phyloP scores from a whole-genome alignment of 177 flowering plant genomes.

The Vitis hybrid region DNA sequence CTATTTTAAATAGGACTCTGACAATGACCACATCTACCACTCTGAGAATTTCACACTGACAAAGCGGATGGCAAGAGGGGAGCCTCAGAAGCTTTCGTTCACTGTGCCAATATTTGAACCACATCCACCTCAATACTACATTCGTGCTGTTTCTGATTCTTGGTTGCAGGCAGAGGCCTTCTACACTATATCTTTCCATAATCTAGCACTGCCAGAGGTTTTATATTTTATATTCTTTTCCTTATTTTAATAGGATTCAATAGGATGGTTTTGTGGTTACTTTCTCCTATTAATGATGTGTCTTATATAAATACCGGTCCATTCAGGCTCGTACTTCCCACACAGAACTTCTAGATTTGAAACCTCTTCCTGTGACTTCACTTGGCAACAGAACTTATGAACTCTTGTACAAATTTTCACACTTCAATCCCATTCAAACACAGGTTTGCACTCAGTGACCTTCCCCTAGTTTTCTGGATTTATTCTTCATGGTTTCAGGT shows the following conservation, averaged over 20 bases:
- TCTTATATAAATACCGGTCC: conserved; percentile 20
- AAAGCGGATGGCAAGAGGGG: conserved; percentile 79
- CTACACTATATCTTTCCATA: conserved; percentile 76
- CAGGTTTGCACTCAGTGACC: conserved; percentile 54
- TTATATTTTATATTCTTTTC: neutral
- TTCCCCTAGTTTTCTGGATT: conserved; percentile 1
- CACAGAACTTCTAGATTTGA: conserved; percentile 93
- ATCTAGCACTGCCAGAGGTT: conserved; percentile 92
- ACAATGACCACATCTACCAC: conserved; percentile 94
- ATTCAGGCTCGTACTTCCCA: conserved; percentile 75
- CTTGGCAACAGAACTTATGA: conserved; percentile 72
- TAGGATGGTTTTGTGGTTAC: neutral
- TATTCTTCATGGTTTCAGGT: neutral
- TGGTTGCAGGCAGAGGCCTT: conserved; percentile 90
- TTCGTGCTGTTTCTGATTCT: conserved; percentile 95
- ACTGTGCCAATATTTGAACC: conserved; percentile 98
- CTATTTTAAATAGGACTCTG: conserved; percentile 68
- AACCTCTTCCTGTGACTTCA: conserved; percentile 87
- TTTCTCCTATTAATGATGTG: neutral
- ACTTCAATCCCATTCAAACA: conserved; percentile 98
- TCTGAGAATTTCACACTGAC: conserved; percentile 89
- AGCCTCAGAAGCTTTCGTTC: conserved; percentile 86
- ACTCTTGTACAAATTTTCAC: conserved; percentile 80
- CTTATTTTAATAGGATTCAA: neutral
- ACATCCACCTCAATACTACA: conserved; percentile 96